Base-by-base conservation (phyloP, 371 early-diverging fungal genomes). In the Zancudomyces culisetae region DNA sequence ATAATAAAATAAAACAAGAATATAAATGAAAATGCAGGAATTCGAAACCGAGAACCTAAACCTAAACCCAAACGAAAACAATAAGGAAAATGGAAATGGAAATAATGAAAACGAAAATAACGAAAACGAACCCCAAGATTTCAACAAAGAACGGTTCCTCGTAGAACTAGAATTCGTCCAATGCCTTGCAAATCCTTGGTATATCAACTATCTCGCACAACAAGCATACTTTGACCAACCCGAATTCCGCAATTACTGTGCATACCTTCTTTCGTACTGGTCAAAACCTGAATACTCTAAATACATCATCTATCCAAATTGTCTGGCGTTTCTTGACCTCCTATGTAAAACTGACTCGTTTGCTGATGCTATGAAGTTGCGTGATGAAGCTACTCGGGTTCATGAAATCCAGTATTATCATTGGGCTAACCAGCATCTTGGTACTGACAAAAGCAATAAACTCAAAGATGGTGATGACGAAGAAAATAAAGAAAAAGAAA, bases 81-180 rank as follows among this genome's bases (percentile, higher is more conserved):
- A 15, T 35, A 35, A 35, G 15, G 35, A 35, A 35, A 35, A 10
- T 6, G 35, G 15, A 35, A 15, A 15, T 35, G 35, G 10, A 35
- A 15, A 35, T 6, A 15, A 15, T 10, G 35, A 6, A 35, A 15
- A 35, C 10, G 35, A 15, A 15, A 15, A 35, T 10, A 15, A 10
- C 10, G 15, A 10, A 35, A 27, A 10, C 24, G 24, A 43, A 8
- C 18, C 8, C 8, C 42, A 45, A 2, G 47, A 59, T 46, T 49
- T 54, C 39, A 13, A 43, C 26, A 59, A 57, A 42, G 58, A 72
- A 57, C 72, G 91, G 26, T 92, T 90, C 58, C 78, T 82, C 57
- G 76, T 88, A 19, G 95, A 94, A 67, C 76, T 94, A 22, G 93
- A 94, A 70, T 94, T 94, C 70, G 75, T 94, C 15, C 90, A 90